Evolutionary conservation across 257 asterid species (phyloP), one percentile per base, ranked within the genome.

Genomic region (Ophiorrhiza pumila): DNA sequence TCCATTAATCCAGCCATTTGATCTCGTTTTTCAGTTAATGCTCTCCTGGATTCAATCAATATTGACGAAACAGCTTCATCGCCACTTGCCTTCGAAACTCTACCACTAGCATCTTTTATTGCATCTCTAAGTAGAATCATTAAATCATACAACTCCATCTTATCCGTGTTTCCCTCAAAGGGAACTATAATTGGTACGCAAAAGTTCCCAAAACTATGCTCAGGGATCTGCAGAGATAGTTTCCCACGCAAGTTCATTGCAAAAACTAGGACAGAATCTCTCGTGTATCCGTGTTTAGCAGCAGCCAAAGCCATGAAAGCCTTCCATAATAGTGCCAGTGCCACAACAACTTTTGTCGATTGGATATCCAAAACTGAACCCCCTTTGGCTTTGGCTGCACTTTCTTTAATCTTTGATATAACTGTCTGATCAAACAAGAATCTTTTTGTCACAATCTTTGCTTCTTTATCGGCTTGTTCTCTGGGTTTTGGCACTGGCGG

Each of bases 271-370:
- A 14, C 39, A 0, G 83, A 79, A 13, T 74, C 49, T 14, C 79
- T 37, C 23, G 60, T 3, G 45, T 37, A 2, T 18, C 79, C 77
- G 62, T 45, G 63, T 58, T 74, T 70, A 22, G 77, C 52, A 7
- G 29, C 52, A 3, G 58, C 27, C 7, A 27, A 50, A 0, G 23
- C 27, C n/a, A 65, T 14, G 35, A 79, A 47, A 71, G 78, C 76
- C 74, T 74, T 79, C 77, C 83, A 79, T 56, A 74, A 20, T 22
- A 74, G 31, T 6, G 79, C 75, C 12, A 57, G 23, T 1, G 72
- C 62, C 18, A 64, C 68, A 32, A 46, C 69, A 46, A 79, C 83
- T 65, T 55, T 63, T 10, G 74, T 31, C n/a, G 78, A 73, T 46
- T 18, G 41, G 43, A 35, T 17, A 15, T 53, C 31, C 10, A 14